Evolutionary conservation across 805 yeast genomes (phyloP), one percentile per base, ranked within the genome.

Genomic region (Nakazawaea molendinolei): DNA sequence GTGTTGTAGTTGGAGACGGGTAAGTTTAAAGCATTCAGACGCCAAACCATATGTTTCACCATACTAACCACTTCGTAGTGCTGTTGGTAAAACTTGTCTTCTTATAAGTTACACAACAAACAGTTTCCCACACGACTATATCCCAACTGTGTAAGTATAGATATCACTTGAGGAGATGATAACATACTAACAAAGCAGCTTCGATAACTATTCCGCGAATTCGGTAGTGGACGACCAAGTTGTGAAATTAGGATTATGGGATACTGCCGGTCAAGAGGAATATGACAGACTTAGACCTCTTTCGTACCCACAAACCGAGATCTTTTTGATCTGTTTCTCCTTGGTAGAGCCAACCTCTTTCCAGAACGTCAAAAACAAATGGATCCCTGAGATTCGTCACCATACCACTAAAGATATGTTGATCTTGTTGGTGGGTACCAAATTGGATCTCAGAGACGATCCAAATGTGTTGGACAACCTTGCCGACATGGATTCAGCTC

Each of bases 1-100:
- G 95, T 50, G 96, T 87, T 27, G 94, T 87, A 36, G 89, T 87
- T 27, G 96, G 96, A 46, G 96, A 87, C 54, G 96, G 90, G 70
- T 65, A 46, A 24, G 69, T 60, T 10, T n/a, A n/a, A n/a, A n/a
- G n/a, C n/a, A n/a, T n/a, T n/a, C n/a, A n/a, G n/a, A n/a, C n/a
- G n/a, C n/a, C n/a, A n/a, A n/a, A n/a, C n/a, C n/a, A n/a, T n/a
- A n/a, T n/a, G n/a, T 13, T 27, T n/a, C 10, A 18, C 6, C 8
- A 14, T 22, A 31, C 33, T 31, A 31, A 31, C 21, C 22, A 16
- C 18, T 13, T 15, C n/a, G 13, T 30, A 65, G 80, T 60, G 95
- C 95, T 38, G 96, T 87, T 30, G 97, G 97, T 61, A 87, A 86
- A 56, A 87, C 95, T 3, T 86, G 95, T 53, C 67, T 86, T 40